Evolutionary conservation across 805 yeast genomes (phyloP), one percentile per base, ranked within the genome.

Genomic region (Pichia sporocuriosa): DNA sequence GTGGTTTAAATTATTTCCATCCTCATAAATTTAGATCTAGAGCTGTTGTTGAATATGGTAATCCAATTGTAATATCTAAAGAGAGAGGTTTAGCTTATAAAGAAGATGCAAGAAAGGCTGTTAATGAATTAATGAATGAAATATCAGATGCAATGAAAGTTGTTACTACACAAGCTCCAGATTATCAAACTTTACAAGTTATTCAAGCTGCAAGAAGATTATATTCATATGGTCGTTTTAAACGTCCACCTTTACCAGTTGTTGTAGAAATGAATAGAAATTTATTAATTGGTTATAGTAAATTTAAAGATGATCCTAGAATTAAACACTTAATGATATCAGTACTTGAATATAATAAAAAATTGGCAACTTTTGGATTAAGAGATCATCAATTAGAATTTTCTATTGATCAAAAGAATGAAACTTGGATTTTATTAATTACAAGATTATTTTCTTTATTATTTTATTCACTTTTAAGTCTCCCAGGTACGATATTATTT

Each of bases 1-100:
- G 96, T 59, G 98, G 98, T 16, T 79, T 93, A 86, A 90, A 90
- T 63, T 90, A 90, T 64, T 90, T 90, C 72, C 95, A 87, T 58
- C 89, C 96, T 6, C 94, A 90, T 65, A 88, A 85, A 59, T 90
- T 93, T 65, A 74, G 98, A 59, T 86, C 96, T 3, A 74, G 98
- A 54, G 97, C 96, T 2, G 97, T 90, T 16, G 71, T 90, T 39
- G 98, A 90, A 60, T 90, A 88, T 63, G 97, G 98, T 11, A 72
- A 77, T 35, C 96, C 96, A 4, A 74, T 89, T 39, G 77, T 72
- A 27, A 77, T 93, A 23, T 62, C 76, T 2, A 64, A 66, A 17
- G 74, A 74, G 35, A 68, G 83, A 44, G 87, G 85, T 4, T 71
- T 67, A 15, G 72, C 71, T 52, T 89, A 93, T 57, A 63, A 71